A percentile compares a stretch with the other conserved stretches of the same genome.
phyloP scores from a whole-genome alignment of 805 yeast genomes.

The Maudiozyma turicensis region DNA sequence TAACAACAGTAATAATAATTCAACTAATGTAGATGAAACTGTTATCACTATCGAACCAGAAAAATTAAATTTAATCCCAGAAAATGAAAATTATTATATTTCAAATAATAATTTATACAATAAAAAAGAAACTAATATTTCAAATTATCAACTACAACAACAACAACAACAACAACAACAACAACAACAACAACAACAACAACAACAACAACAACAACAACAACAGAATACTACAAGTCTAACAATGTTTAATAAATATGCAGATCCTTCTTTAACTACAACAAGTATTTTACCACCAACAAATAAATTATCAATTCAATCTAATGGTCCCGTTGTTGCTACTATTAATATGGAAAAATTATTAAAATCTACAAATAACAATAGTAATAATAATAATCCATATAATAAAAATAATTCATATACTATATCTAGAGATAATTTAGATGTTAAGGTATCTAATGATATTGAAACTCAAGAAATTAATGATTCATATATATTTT shows the following conservation, averaged over 20 bases:
- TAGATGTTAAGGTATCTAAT: constrained; percentile 12
- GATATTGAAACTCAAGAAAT: constrained; percentile 8
- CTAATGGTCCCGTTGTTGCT: not conserved
- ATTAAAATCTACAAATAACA: constrained; percentile 7
- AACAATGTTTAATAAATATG: constrained; percentile 23
- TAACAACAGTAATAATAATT: not conserved
- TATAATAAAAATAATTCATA: not conserved
- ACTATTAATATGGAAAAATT: constrained; percentile 23
- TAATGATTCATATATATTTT: constrained; percentile 9
- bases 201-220: constrained; percentile 1
- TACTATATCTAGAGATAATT: not conserved
- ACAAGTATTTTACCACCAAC: constrained; percentile 9
- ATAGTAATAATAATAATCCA: not conserved
- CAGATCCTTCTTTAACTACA: constrained; percentile 29
- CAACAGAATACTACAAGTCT: not conserved
- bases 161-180: constrained; percentile 1
- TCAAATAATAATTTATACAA: not conserved
- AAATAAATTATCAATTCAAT: constrained; percentile 1
- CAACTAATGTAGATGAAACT: not conserved
- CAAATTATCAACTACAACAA: not conserved
- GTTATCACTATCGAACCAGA: constrained; percentile 1
- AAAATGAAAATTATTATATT: not conserved
- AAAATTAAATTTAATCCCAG: not conserved
- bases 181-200: constrained; percentile 1
- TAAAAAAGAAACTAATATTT: not conserved